These are phyloP conservation scores for Aspergillus pseudonomiae DNA, from an alignment of 2,329 filamentous ascomycete genomes.

Conservation along the genomic window DNA sequence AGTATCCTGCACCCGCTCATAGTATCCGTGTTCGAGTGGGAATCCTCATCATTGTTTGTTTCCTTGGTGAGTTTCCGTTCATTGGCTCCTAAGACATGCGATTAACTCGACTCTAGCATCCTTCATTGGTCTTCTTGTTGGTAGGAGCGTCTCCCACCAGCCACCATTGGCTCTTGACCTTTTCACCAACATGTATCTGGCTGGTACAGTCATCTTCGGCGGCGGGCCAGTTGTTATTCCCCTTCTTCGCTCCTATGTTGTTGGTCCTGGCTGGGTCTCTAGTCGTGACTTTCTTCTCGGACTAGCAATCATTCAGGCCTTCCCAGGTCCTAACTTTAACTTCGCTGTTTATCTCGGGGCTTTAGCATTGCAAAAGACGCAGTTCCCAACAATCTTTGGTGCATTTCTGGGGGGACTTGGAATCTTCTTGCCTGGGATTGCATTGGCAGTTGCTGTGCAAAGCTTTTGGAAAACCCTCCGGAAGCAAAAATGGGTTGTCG, in stretches of 20 bases:
- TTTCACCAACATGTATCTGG: conserved; percentile 74
- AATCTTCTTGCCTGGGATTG: conserved; percentile 43
- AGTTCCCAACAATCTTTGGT: conserved; percentile 45
- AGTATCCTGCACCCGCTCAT: neutral
- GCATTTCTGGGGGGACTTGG: conserved; percentile 55
- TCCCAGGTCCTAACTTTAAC: conserved; percentile 61
- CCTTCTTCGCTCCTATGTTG: conserved; percentile 62
- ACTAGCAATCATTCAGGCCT: conserved; percentile 70
- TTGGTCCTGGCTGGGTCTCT: conserved; percentile 70
- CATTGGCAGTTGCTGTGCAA: conserved; percentile 40
- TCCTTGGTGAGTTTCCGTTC: conserved; percentile 42
- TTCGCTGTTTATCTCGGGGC: conserved; percentile 62
- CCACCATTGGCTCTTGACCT: conserved; percentile 44
- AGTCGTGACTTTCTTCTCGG: conserved; percentile 73
- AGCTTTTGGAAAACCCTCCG: conserved; percentile 60
- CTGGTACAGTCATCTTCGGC: conserved; percentile 69
- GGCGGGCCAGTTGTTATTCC: conserved; percentile 69
- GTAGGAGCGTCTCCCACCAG: no score
- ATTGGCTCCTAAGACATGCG: no score
- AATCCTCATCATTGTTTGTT: conserved; percentile 1
- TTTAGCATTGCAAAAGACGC: conserved; percentile 46
- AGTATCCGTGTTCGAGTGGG: conserved; percentile 56
- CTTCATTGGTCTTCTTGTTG: no score
- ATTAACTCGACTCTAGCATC: no score
- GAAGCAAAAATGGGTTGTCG: conserved; percentile 50